Percentiles rank a stretch among this genome's conserved stretches.
phyloP scores from a whole-genome alignment of 176 grass and related monocot genomes.

The Canna indica region DNA sequence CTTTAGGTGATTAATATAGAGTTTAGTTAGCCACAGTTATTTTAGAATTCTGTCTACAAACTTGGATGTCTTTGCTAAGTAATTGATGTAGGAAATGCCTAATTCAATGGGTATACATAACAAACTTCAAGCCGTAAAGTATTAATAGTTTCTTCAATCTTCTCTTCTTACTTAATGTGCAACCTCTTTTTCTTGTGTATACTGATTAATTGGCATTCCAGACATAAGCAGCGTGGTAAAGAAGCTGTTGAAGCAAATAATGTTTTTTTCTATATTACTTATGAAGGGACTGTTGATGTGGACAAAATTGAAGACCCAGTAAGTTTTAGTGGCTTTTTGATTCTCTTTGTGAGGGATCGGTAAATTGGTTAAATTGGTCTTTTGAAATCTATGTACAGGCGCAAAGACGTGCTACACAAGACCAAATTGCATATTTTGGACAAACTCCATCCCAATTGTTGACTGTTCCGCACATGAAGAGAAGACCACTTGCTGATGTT shows the following conservation, averaged over 20 bases:
- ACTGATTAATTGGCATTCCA: slow-evolving; percentile 30
- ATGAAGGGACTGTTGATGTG: slow-evolving; percentile 93
- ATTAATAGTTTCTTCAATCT: not conserved
- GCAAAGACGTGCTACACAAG: slow-evolving; percentile 83
- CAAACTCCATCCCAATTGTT: slow-evolving; percentile 96
- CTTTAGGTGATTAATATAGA: not conserved
- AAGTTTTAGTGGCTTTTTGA: slow-evolving; percentile 30
- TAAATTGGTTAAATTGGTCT: slow-evolving; percentile 11
- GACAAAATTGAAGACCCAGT: slow-evolving; percentile 92
- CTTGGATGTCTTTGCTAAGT: not conserved
- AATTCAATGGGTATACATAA: not conserved
- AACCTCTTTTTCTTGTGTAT: not conserved
- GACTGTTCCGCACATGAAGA: slow-evolving; percentile 65
- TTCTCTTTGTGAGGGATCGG: not conserved
- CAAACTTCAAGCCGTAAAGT: not conserved
- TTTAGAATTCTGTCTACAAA: not conserved
- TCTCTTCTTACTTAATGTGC: not conserved
- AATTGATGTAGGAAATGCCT: not conserved
- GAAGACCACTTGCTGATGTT: slow-evolving; percentile 61
- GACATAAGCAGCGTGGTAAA: slow-evolving; percentile 97
- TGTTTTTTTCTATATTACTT: slow-evolving; percentile 99
- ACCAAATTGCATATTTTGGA: slow-evolving; percentile 98
- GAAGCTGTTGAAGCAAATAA: slow-evolving; percentile 74
- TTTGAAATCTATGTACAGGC: slow-evolving; percentile 42
- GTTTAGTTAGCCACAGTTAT: not conserved